Conservation (phyloP, 306 rosid genomes). For the Fagus crenata region DNA sequence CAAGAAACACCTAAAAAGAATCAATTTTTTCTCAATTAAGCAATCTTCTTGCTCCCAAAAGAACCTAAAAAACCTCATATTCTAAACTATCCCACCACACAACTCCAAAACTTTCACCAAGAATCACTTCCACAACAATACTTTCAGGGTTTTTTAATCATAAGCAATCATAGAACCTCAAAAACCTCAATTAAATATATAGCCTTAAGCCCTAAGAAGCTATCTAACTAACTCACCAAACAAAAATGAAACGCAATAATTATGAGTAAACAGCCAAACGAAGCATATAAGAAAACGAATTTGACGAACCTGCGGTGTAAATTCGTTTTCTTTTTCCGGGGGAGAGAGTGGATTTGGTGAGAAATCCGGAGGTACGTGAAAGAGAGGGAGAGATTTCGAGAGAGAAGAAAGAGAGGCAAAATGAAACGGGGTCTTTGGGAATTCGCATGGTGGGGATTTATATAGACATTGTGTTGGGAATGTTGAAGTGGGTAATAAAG, state of each 20-base stretch:
- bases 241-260: conserved; percentile 5
- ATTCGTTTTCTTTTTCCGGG: conserved; percentile 28
- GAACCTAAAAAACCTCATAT: conserved; percentile 4
- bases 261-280: too few relatives aligned
- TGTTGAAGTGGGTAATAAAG: neutral
- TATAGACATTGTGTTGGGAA: conserved; percentile 45
- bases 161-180: too few relatives aligned
- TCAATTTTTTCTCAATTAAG: conserved; percentile 35
- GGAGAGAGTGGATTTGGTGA: conserved; percentile 27
- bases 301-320: conserved; percentile 51
- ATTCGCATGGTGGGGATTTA: conserved; percentile 70
- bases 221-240: neutral
- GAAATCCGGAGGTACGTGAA: conserved; percentile 28
- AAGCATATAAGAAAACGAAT: neutral
- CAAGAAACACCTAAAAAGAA: conserved; percentile 50
- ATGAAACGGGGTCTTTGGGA: conserved; percentile 49
- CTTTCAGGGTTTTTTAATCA: too few relatives aligned
- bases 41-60: conserved; percentile 1
- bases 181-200: too few relatives aligned
- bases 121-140: neutral
- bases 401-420: conserved; percentile 48
- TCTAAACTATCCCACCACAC: conserved; percentile 15
- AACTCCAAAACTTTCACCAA: conserved; percentile 13
- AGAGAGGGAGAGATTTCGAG: conserved; percentile 41
- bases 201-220: too few relatives aligned